Conservation (phyloP, 352 stramenopile genomes). For the Plasmopara viticola region DNA sequence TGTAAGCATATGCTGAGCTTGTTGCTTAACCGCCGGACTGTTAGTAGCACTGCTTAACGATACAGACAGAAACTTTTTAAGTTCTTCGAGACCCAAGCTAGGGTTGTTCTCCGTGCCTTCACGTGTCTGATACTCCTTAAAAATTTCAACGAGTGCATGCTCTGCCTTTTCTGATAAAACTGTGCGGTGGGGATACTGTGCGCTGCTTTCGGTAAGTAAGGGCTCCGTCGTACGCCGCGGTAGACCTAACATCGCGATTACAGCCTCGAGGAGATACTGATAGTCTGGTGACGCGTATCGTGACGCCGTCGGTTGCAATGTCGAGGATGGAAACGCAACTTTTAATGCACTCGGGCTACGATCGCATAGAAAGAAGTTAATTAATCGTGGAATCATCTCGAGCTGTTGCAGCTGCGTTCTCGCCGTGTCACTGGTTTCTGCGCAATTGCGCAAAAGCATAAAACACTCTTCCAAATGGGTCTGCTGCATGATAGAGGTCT, state of each 20-base stretch:
- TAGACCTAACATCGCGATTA: slow-evolving; percentile 79
- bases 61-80: slow-evolving; percentile 63
- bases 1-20: slow-evolving; percentile 50
- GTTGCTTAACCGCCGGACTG: slow-evolving; percentile 52
- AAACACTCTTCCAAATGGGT: slow-evolving; percentile 85
- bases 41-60: slow-evolving; percentile 52
- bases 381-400: slow-evolving; percentile 73
- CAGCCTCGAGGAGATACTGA: slow-evolving; percentile 83
- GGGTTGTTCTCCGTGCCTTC: slow-evolving; percentile 15
- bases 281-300: slow-evolving; percentile 79
- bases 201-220: slow-evolving; percentile 55
- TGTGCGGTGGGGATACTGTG: slow-evolving; percentile 64
- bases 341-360: slow-evolving; percentile 54
- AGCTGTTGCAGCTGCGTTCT: slow-evolving; percentile 43
- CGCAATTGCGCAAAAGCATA: slow-evolving; percentile 75
- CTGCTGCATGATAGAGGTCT: slow-evolving; percentile 71
- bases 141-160: slow-evolving; percentile 65
- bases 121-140: slow-evolving; percentile 53
- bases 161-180: slow-evolving; percentile 69
- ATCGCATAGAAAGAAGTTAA: slow-evolving; percentile 80
- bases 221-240: slow-evolving; percentile 55
- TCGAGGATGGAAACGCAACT: slow-evolving; percentile 63
- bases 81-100: slow-evolving; percentile 48
- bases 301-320: slow-evolving; percentile 32
- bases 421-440: slow-evolving; percentile 46